A percentile compares a stretch with the other conserved stretches of the same genome.
phyloP scores from a whole-genome alignment of 495 filamentous ascomycete genomes.

The Choiromyces venosus region DNA sequence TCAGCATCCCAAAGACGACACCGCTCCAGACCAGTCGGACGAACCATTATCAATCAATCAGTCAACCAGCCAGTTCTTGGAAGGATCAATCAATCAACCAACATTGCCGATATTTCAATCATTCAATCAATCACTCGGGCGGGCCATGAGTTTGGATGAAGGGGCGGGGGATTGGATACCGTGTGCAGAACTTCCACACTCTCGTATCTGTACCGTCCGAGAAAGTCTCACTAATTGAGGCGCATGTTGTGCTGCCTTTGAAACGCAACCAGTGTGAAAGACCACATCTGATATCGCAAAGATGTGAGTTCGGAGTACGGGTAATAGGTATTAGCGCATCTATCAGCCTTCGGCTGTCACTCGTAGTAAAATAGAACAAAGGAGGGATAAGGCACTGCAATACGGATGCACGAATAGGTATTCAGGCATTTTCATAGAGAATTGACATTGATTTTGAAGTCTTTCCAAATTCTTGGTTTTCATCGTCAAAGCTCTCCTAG shows the following conservation, averaged over 20 bases:
- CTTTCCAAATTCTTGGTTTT: not conserved
- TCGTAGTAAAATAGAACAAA: not conserved
- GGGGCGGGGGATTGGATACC: not conserved
- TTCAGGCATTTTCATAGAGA: not conserved
- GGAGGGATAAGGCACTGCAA: not conserved
- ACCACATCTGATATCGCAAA: constrained; percentile 1
- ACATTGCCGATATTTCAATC: not conserved
- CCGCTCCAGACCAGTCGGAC: not conserved
- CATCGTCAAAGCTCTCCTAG: not conserved
- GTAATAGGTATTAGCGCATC: not conserved
- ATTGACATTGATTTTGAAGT: not conserved
- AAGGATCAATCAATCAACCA: not conserved
- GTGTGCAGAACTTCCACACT: not conserved
- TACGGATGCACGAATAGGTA: not conserved
- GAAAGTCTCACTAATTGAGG: not conserved
- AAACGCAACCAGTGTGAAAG: not conserved
- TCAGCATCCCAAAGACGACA: not conserved
- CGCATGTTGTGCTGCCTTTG: not conserved
- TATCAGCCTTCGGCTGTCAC: not conserved
- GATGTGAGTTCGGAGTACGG: not conserved
- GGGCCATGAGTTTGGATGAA: not conserved
- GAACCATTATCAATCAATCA: not conserved
- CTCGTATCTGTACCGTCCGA: not conserved
- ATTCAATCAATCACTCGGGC: not conserved
- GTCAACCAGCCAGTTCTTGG: not conserved